A percentile compares a stretch with the other conserved stretches of the same genome.
Conservation (phyloP, 2,329 filamentous ascomycete species). For the Lizonia empirigonia region DNA sequence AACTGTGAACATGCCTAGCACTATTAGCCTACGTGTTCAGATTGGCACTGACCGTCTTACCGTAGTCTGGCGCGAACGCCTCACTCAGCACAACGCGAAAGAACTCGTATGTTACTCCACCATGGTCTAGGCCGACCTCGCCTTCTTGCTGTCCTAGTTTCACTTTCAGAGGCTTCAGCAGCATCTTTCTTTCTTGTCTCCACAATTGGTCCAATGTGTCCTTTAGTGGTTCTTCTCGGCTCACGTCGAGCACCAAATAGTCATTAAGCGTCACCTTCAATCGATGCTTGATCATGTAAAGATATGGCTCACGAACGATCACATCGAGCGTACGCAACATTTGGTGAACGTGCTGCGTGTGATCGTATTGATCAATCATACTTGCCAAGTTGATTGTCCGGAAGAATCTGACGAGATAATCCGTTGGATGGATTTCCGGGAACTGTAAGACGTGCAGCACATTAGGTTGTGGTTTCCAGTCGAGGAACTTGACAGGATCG, state of each 20-base stretch:
- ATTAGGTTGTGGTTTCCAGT: constrained; percentile 65
- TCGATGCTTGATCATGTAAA: constrained; percentile 35
- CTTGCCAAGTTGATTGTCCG: constrained; percentile 83
- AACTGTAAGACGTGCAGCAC: constrained; percentile 78
- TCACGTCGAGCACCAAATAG: constrained; percentile 54
- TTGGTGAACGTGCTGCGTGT: constrained; percentile 35
- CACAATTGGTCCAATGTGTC: constrained; percentile 81
- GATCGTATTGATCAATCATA: constrained; percentile 81
- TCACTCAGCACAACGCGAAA: constrained; percentile 84
- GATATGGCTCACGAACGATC: constrained; percentile 31
- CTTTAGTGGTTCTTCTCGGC: constrained; percentile 48
- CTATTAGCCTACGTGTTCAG: constrained; percentile 15
- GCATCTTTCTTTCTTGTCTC: constrained; percentile 79
- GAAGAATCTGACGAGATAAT: constrained; percentile 80
- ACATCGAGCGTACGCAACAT: constrained; percentile 35
- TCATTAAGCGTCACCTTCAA: constrained; percentile 46
- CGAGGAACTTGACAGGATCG: constrained; percentile 71
- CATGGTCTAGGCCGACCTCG: constrained; percentile 90
- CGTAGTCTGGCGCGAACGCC: constrained; percentile 77
- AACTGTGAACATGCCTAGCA: constrained; percentile 71
- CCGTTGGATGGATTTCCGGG: constrained; percentile 76
- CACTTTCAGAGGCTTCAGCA: constrained; percentile 85
- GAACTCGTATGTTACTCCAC: constrained; percentile 95
- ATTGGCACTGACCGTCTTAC: constrained; percentile 45
- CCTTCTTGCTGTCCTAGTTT: constrained; percentile 78